These are phyloP conservation scores for Neocatenulostroma microsporum DNA, from an alignment of 2,329 filamentous ascomycete genomes.

Conservation along the genomic window DNA sequence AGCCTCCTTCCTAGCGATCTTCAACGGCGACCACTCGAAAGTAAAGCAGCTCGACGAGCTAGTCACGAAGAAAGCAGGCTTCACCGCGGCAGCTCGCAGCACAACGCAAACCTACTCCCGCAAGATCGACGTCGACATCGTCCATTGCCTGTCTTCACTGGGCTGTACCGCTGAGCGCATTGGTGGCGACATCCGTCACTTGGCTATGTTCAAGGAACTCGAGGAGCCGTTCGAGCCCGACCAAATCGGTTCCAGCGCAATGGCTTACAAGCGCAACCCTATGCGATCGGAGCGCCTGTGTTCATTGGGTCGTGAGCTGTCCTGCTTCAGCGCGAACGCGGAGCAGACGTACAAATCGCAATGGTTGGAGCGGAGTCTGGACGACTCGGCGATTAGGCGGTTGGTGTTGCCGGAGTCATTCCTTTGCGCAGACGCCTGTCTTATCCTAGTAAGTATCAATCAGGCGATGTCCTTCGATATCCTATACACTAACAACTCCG, in stretches of 20 bases:
- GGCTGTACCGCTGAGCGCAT: constrained; percentile 74
- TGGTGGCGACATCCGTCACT: constrained; percentile 63
- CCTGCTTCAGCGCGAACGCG: constrained; percentile 48
- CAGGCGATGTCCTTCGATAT: background rate
- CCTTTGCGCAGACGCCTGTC: constrained; percentile 47
- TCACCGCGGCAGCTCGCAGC: constrained; percentile 53
- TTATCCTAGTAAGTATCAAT: constrained; percentile 43
- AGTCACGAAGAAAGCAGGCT: constrained; percentile 59
- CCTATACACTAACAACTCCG: no score
- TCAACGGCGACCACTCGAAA: constrained; percentile 52
- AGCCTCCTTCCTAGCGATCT: constrained; percentile 67
- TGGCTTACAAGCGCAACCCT: constrained; percentile 59
- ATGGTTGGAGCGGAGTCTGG: constrained; percentile 71
- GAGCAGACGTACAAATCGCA: constrained; percentile 63
- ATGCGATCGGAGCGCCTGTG: constrained; percentile 56
- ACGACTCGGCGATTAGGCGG: constrained; percentile 64
- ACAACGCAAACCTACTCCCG: constrained; percentile 69
- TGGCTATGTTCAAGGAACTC: constrained; percentile 71
- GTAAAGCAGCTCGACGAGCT: constrained; percentile 56
- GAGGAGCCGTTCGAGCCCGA: constrained; percentile 76
- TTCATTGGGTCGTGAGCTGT: constrained; percentile 45
- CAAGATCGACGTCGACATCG: constrained; percentile 74
- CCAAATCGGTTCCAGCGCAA: constrained; percentile 64
- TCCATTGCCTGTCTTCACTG: constrained; percentile 70
- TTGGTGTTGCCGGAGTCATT: constrained; percentile 44